Base-by-base conservation (phyloP, 2,329 filamentous ascomycete species). In the Camillea tinctor region DNA sequence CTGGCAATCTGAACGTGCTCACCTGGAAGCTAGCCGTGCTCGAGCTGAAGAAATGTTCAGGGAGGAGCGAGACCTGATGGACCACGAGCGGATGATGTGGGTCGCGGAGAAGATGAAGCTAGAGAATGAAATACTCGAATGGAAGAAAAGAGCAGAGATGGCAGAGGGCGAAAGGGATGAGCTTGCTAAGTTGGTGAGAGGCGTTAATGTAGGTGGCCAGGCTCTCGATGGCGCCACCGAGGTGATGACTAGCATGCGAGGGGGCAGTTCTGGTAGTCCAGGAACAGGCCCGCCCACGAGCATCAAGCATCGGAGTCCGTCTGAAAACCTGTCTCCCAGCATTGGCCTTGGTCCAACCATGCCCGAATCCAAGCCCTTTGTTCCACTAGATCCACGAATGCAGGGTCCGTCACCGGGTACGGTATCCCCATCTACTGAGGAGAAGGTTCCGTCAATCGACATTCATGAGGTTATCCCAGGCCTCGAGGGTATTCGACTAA, bases 401-500 rank as follows among this genome's bases (percentile, higher is more conserved):
- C 78, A 81, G 59, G 73, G 74, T 4, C 66, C 72, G 36, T 73
- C 75, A 7, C 74, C 76, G 4, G 66, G 55, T 19, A 53, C 52
- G 26, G 36, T 21, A 2, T 57, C 66, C 11, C 61, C 66, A 15
- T 56, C 56, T 52, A 17, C 66, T 9, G 56, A 73, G 51, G 71
- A 71, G 4, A 76, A 73, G 17, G 71, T 79, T 1, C 78, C 80
- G 3, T 77, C 81, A 24, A 84, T 88, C 55, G 85, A 87, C 60
- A 81, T 88, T 9, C 79, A 82, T 50, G 79, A 82, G 60, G 82
- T 87, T 23, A 80, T 86, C 64, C 83, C 84, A 2, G 80, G 81
- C 26, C 74, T 87, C n/a, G 85, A 88, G 68, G 84, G 85, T 6
- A 83, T 88, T 55, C 79, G 81, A 1, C 77, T 88, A 64, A 85